Evolutionary conservation across 2,329 filamentous ascomycete genomes (phyloP), one percentile per base, ranked within the genome.

Genomic region (Neopestalotiopsis sp.): DNA sequence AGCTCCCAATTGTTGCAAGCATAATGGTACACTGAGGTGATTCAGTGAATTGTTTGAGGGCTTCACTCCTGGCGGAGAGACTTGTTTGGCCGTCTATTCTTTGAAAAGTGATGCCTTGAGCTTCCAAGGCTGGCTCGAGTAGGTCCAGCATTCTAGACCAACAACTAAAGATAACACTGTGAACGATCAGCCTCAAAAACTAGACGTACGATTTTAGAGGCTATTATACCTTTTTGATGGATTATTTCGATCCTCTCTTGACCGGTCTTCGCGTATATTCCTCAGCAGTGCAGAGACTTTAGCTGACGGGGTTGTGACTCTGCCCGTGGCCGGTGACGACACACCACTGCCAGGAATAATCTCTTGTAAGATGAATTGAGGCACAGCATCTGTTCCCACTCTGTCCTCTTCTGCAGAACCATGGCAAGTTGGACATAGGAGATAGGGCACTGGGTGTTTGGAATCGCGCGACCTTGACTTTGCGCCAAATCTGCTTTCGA

Each of bases 1-100:
- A 75, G 58, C 73, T 75, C 0, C 76, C 76, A 14, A 79, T 76
- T 4, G 67, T 78, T 1, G 77, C 75, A 1, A 81, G 71, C 70
- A 81, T 75, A 0, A 79, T 69, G 1, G 63, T 74, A 68, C 76
- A 78, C 1, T 40, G 13, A 0, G 63, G 30, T 17, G 77, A 66
- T 0, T 65, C 28, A 4, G 42, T 66, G 17, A 79, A 79, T 9
- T 20, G n/a, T 0, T 45, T 38, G 14, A 78, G 59, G 0, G 76
- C 69, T 1, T 64, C 7, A 13, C 20, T 7, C 9, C 78, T 38
- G 4, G 66, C 13, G 0, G 65, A 14, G 1, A 76, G 56, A 1
- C 67, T 69, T 1, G 49, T 56, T 14, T 56, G 14, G 49, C 49
- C 49, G 6, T 56, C 49, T 12, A 56, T 24, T n/a, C 49, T 17